phyloP scores from a whole-genome alignment of 257 asterid species.

The Vinca minor region DNA sequence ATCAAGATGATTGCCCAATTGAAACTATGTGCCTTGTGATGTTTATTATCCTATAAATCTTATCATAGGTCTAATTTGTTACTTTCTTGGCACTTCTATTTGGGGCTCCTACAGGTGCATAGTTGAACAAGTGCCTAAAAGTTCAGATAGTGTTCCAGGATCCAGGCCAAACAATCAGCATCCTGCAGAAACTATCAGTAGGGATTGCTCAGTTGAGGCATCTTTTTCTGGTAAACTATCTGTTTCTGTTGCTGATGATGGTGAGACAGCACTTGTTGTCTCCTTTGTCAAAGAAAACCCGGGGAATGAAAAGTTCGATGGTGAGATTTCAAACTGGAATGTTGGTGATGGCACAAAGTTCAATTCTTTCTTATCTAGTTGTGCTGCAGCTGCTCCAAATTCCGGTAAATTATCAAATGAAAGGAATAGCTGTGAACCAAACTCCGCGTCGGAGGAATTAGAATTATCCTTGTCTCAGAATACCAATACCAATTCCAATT shows the following conservation, averaged over 20 bases:
- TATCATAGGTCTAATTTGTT: not conserved
- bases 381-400: conserved; percentile 25
- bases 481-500: conserved; percentile 22
- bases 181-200: conserved; percentile 27
- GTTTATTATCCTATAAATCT: not conserved
- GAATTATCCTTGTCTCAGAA: conserved; percentile 31
- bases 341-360: conserved; percentile 20
- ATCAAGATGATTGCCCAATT: too few relatives aligned
- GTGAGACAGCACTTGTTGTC: conserved; percentile 78
- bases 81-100: conserved; percentile 5
- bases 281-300: conserved; percentile 52
- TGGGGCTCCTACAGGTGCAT: conserved; percentile 47
- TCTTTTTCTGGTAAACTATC: conserved; percentile 67
- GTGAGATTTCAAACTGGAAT: conserved; percentile 20
- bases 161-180: conserved; percentile 29
- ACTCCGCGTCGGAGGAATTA: conserved; percentile 25
- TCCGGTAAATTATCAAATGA: conserved; percentile 24
- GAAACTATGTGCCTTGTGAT: not conserved
- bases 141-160: conserved; percentile 22
- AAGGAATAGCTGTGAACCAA: conserved; percentile 23
- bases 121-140: conserved; percentile 29
- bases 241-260: conserved; percentile 77
- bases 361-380: conserved; percentile 19
- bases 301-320: conserved; percentile 35
- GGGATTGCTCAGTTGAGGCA: conserved; percentile 33